Evolutionary conservation across 192 early-diverging fungal genomes (phyloP).

Genomic region (Podochytrium sp.): DNA sequence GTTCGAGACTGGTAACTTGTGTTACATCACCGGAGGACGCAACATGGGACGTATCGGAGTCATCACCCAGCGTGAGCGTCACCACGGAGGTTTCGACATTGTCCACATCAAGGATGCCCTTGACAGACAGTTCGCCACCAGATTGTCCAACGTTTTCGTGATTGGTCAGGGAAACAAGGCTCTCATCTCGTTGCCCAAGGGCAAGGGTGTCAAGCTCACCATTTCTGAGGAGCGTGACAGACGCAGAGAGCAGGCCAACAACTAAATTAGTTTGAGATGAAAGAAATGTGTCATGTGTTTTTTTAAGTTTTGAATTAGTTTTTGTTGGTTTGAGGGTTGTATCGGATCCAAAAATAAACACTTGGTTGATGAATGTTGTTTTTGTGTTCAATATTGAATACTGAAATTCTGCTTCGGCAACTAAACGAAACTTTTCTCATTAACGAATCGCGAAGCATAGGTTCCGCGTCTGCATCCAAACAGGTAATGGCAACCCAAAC

Average conservation of each 20-base stretch:
- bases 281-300: too few species aligned
- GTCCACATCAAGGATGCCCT: constrained; percentile 98
- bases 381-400: too few species aligned
- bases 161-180: constrained; percentile 84
- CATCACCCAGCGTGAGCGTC: constrained; percentile 95
- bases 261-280: too few species aligned
- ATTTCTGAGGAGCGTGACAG: constrained; percentile 99
- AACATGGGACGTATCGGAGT: constrained; percentile 98
- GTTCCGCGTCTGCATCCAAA: too few species aligned
- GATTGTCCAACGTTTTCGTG: constrained; percentile 93
- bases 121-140: constrained; percentile 96
- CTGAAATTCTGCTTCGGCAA: too few species aligned
- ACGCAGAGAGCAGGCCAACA: constrained; percentile 63
- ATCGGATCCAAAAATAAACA: too few species aligned
- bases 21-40: constrained; percentile 96
- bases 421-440: too few species aligned
- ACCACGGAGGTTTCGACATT: constrained; percentile 98
- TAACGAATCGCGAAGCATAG: too few species aligned
- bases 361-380: too few species aligned
- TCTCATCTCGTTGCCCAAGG: constrained; percentile 97
- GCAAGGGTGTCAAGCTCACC: constrained; percentile 97
- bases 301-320: too few species aligned
- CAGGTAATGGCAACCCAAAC: too few species aligned
- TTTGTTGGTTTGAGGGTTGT: too few species aligned
- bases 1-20: constrained; percentile 97